Percentiles rank a stretch among this genome's conserved stretches.
Evolutionary conservation across 805 yeast genomes (phyloP).

Genomic region (Clavispora carvajalis): DNA sequence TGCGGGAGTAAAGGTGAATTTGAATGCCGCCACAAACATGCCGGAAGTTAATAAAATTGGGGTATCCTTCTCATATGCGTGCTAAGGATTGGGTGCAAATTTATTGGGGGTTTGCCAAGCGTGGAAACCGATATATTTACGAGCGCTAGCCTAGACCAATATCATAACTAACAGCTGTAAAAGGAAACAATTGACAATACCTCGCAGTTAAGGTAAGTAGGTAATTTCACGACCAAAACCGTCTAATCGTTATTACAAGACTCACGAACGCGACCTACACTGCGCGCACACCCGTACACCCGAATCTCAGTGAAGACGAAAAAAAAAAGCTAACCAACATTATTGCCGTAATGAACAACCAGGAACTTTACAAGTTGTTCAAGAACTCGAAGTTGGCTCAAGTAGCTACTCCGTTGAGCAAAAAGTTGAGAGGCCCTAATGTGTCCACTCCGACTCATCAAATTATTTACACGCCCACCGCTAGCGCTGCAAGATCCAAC

Average conservation of each 20-base stretch:
- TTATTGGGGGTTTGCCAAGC: too few relatives aligned
- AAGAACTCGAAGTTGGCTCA: slow-evolving; percentile 39
- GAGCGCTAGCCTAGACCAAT: too few relatives aligned
- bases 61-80: slow-evolving; percentile 56
- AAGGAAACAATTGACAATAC: too few relatives aligned
- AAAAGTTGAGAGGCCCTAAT: slow-evolving; percentile 24
- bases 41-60: slow-evolving; percentile 55
- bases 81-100: too few relatives aligned
- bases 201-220: too few relatives aligned
- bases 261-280: too few relatives aligned
- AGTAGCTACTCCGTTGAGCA: slow-evolving; percentile 38
- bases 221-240: too few relatives aligned
- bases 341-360: slow-evolving; percentile 10
- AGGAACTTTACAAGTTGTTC: slow-evolving; percentile 22
- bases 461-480: slow-evolving; percentile 61
- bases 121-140: too few relatives aligned
- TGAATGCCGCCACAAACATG: slow-evolving; percentile 29
- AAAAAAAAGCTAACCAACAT: not conserved
- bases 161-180: too few relatives aligned
- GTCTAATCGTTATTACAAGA: too few relatives aligned
- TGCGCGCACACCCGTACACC: slow-evolving; percentile 12
- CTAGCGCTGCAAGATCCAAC: slow-evolving; percentile 60
- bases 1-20: slow-evolving; percentile 58
- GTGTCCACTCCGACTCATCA: slow-evolving; percentile 60
- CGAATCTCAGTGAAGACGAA: slow-evolving; percentile 1